Conservation (phyloP, 176 grass and related monocot species). For the Hordeum marinum region DNA sequence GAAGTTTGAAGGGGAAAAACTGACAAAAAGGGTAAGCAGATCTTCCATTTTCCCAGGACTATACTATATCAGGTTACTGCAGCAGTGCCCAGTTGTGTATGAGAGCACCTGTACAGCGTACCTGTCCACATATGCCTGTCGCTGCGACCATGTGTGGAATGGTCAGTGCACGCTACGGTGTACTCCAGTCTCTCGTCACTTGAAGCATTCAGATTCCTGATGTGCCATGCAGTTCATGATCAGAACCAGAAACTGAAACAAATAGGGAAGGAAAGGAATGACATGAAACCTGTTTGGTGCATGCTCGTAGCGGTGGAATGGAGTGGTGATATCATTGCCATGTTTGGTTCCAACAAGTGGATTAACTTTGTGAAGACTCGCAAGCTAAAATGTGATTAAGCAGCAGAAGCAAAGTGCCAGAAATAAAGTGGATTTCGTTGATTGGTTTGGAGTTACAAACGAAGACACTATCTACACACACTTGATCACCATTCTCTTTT, state of each 20-base stretch:
- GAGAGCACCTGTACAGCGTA: background rate
- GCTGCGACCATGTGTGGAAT: background rate
- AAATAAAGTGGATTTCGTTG: background rate
- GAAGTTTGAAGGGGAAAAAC: background rate
- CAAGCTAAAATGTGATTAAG: background rate
- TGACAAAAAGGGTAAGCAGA: background rate
- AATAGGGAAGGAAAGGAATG: background rate
- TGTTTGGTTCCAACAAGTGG: conserved; percentile 6
- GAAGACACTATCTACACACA: conserved; percentile 37
- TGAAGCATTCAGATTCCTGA: background rate
- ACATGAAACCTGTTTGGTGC: background rate
- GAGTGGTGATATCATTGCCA: background rate
- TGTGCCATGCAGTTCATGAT: background rate
- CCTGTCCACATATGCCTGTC: background rate
- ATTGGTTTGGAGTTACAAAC: conserved; percentile 28
- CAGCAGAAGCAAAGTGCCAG: background rate
- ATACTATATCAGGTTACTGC: background rate
- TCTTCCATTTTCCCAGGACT: background rate
- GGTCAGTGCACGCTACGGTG: background rate
- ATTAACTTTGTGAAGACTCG: background rate
- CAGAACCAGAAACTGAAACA: background rate
- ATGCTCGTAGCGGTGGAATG: too few species aligned
- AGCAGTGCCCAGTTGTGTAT: background rate
- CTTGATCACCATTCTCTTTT: conserved; percentile 30
- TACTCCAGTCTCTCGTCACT: background rate